phyloP scores from a whole-genome alignment of 139 green algal species.

The Closterium sp. region DNA sequence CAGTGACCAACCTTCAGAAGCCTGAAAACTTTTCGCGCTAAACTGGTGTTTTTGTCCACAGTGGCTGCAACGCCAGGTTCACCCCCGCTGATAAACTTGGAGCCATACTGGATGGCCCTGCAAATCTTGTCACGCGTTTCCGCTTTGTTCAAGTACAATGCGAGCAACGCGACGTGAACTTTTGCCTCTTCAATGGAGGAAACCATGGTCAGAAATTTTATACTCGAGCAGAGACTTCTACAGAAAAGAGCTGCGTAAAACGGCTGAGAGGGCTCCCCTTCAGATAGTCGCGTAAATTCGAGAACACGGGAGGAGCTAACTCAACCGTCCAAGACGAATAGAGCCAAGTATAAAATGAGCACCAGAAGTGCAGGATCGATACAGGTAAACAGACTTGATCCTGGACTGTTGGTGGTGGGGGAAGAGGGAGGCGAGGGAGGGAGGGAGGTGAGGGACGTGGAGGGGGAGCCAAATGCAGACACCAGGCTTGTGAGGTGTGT shows the following conservation, averaged over 20 bases:
- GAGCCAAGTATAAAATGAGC: neutral
- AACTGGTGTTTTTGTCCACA: constrained; percentile 44
- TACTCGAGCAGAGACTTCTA: neutral
- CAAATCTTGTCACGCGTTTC: constrained; percentile 48
- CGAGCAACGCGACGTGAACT: constrained; percentile 32
- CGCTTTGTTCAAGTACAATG: constrained; percentile 46
- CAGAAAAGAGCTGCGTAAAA: too few species aligned
- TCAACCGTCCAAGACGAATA: too few species aligned
- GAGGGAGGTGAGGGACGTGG: too few species aligned
- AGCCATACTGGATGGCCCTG: constrained; percentile 45
- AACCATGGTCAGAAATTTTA: neutral
- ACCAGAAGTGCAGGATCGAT: neutral
- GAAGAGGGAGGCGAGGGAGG: neutral
- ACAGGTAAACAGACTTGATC: too few species aligned
- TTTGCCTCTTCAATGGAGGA: neutral
- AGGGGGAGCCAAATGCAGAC: neutral
- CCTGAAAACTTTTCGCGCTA: constrained; percentile 44
- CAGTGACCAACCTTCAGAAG: constrained; percentile 24
- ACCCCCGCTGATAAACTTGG: constrained; percentile 36
- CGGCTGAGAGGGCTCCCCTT: neutral
- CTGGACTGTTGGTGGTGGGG: too few species aligned
- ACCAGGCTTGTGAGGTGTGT: neutral
- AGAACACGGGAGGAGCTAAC: too few species aligned
- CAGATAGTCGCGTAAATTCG: neutral
- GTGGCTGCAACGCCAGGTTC: constrained; percentile 18